Evolutionary conservation across 2,329 filamentous ascomycete species (phyloP).

Genomic region (Phialocephala sp.): DNA sequence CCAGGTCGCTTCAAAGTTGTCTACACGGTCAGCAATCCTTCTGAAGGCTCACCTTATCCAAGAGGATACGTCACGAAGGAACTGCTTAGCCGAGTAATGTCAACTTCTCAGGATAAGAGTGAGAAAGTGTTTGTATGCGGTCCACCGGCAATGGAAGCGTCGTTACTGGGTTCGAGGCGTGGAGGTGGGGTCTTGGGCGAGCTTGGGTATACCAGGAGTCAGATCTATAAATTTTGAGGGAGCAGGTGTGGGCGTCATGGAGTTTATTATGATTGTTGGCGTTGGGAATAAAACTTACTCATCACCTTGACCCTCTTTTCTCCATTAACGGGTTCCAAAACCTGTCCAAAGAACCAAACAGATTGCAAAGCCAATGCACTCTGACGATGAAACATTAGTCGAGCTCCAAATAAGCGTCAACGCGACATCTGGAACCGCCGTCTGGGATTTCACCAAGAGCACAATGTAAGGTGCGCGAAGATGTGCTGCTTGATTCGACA

Average conservation of each 20-base stretch:
- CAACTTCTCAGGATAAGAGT: conserved; percentile 46
- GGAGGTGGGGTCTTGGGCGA: conserved; percentile 57
- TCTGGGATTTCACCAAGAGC: neutral
- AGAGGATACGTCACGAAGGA: conserved; percentile 64
- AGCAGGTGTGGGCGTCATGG: neutral
- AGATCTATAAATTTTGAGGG: conserved; percentile 62
- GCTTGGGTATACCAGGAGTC: conserved; percentile 61
- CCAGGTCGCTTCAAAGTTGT: conserved; percentile 61
- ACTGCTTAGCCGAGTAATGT: conserved; percentile 57
- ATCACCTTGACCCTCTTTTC: neutral
- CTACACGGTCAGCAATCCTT: conserved; percentile 61
- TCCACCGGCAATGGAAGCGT: conserved; percentile 69
- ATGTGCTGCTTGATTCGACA: neutral
- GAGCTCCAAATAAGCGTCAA: neutral
- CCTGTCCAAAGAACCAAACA: neutral
- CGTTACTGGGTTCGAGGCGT: conserved; percentile 49
- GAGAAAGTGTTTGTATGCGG: conserved; percentile 73
- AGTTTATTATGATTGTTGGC: neutral
- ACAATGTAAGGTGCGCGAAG: neutral
- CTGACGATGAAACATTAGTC: neutral
- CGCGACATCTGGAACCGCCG: neutral
- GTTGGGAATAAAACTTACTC: neutral
- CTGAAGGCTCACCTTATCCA: conserved; percentile 47
- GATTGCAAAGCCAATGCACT: neutral
- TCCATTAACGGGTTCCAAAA: neutral